These are phyloP conservation scores for Globisporangium polare DNA, from an alignment of 352 stramenopile species.

Conservation along the genomic window DNA sequence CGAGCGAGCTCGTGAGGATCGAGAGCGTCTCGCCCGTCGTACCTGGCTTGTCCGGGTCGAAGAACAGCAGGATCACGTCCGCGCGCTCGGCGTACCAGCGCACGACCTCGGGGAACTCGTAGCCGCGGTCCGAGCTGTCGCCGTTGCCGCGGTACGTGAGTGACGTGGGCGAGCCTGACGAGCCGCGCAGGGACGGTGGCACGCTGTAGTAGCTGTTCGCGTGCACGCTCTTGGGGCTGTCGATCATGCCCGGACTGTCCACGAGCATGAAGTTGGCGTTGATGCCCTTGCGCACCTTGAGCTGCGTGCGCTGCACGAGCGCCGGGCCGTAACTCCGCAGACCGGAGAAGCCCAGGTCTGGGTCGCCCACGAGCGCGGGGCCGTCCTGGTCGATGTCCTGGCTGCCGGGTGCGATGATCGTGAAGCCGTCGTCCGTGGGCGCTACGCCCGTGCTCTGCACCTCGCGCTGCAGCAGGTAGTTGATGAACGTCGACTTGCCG, in stretches of 20 bases:
- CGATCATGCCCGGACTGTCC: constrained; percentile 99
- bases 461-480: constrained; percentile 94
- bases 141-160: constrained; percentile 39
- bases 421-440: constrained; percentile 99
- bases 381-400: constrained; percentile 98
- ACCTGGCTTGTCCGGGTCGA: constrained; percentile 99
- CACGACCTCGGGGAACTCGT: constrained; percentile 97
- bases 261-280: constrained; percentile 97
- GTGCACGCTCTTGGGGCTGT: constrained; percentile 88
- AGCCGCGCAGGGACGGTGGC: constrained; percentile 23
- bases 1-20: constrained; percentile 95
- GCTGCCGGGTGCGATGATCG: constrained; percentile 96
- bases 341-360: constrained; percentile 96
- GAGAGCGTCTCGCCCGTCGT: constrained; percentile 99
- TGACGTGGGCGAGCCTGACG: constrained; percentile 10
- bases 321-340: constrained; percentile 95
- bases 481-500: constrained; percentile 99
- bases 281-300: constrained; percentile 96
- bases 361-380: constrained; percentile 93
- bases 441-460: constrained; percentile 99
- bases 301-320: constrained; percentile 97
- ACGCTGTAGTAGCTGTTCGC: constrained; percentile 52
- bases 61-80: constrained; percentile 99
- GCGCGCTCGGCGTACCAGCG: constrained; percentile 98
- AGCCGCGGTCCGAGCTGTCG: constrained; percentile 86